A percentile compares a stretch with the other conserved stretches of the same genome.
These are phyloP conservation scores for Microbotryum lychnidis-dioicae DNA, from an alignment of 1,284 basidiomycete species.

Conservation along the genomic window DNA sequence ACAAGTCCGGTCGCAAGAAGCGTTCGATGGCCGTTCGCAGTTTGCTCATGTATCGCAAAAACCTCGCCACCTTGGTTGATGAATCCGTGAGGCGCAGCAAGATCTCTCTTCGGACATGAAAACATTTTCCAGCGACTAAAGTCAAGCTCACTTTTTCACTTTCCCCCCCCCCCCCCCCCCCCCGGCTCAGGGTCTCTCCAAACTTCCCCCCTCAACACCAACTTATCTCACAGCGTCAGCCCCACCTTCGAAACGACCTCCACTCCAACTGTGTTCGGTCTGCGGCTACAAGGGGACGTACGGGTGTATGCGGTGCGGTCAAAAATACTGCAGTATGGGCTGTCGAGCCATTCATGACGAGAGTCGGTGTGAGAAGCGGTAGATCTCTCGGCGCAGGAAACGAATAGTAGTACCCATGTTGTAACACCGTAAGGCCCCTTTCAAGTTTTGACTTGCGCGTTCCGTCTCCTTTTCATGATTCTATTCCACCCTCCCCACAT, in stretches of 20 bases:
- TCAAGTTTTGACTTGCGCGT: neutral
- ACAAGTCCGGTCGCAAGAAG: conserved; percentile 47
- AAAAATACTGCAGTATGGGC: conserved; percentile 53
- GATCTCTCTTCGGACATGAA: neutral
- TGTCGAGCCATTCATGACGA: conserved; percentile 54
- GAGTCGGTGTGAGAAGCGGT: conserved; percentile 50
- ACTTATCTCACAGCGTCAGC: conserved; percentile 54
- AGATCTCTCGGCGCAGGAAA: no score
- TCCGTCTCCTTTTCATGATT: no score
- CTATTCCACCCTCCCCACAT: conserved; percentile 22
- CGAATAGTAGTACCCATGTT: no score
- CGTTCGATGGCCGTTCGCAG: conserved; percentile 68
- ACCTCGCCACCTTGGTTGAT: conserved; percentile 58
- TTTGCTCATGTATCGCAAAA: conserved; percentile 70
- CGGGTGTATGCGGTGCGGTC: conserved; percentile 52
- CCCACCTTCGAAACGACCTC: conserved; percentile 48
- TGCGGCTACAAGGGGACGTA: conserved; percentile 62
- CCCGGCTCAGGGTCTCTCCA: conserved; percentile 51
- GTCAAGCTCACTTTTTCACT: neutral
- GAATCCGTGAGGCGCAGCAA: conserved; percentile 54
- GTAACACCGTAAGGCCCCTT: no score
- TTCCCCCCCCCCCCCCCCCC: no score
- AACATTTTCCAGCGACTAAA: no score
- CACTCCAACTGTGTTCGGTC: conserved; percentile 54
- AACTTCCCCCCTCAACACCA: conserved; percentile 48